phyloP scores from a whole-genome alignment of 331 rosid genomes.

The Telfairia occidentalis region DNA sequence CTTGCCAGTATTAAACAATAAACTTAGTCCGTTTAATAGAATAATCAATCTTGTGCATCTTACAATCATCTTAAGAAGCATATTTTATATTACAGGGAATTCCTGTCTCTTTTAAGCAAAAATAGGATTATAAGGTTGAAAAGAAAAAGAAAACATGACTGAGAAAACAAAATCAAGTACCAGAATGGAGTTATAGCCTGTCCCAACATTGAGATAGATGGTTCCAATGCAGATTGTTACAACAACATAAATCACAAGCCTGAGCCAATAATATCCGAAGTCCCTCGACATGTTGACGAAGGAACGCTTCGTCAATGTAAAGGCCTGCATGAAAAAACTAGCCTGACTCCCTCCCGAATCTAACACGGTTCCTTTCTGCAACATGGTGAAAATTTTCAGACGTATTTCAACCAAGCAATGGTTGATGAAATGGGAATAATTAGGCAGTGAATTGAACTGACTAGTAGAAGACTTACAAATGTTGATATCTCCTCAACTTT shows the following conservation, averaged over 20 bases:
- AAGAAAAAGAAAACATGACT: not conserved
- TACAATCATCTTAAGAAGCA: not conserved
- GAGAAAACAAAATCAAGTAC: conserved; percentile 21
- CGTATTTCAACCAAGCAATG: not conserved
- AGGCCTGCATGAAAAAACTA: conserved; percentile 74
- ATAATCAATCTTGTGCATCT: not conserved
- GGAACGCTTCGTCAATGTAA: conserved; percentile 70
- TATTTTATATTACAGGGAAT: not conserved
- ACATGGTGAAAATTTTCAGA: not conserved
- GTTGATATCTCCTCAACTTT: conserved; percentile 77
- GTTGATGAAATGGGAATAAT: not conserved
- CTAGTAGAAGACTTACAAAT: conserved; percentile 47
- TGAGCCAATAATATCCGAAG: conserved; percentile 94
- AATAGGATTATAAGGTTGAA: not conserved
- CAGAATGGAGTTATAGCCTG: conserved; percentile 81
- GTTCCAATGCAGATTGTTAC: conserved; percentile 85
- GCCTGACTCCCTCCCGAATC: conserved; percentile 97
- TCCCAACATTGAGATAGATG: conserved; percentile 78
- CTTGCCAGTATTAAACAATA: not conserved
- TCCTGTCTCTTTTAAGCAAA: not conserved
- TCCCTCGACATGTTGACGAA: conserved; percentile 95
- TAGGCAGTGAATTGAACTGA: not conserved
- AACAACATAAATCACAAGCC: conserved; percentile 84
- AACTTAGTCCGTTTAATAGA: not conserved
- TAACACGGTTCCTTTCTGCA: conserved; percentile 78